phyloP scores from a whole-genome alignment of 2,329 filamentous ascomycete genomes.

The Aspergillus flavus region DNA sequence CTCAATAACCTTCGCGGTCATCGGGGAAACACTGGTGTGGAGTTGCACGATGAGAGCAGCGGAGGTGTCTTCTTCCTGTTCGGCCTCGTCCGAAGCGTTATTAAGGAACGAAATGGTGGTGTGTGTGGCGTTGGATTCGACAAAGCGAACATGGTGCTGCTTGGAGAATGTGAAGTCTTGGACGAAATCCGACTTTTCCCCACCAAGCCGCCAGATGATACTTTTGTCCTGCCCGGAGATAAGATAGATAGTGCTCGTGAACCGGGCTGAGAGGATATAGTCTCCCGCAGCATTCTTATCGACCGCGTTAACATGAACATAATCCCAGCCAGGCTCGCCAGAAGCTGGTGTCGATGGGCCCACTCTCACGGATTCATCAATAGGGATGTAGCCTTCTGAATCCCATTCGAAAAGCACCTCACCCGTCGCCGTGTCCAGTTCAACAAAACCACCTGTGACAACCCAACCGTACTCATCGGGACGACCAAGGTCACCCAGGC shows the following conservation, averaged over 20 bases:
- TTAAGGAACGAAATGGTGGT: constrained; percentile 38
- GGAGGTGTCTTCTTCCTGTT: constrained; percentile 30
- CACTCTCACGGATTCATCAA: constrained; percentile 4
- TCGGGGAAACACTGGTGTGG: constrained; percentile 28
- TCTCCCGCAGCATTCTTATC: constrained; percentile 45
- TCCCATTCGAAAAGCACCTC: constrained; percentile 42
- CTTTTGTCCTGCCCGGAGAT: constrained; percentile 40
- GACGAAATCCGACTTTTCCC: constrained; percentile 33
- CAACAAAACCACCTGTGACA: constrained; percentile 40
- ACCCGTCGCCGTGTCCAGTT: constrained; percentile 40
- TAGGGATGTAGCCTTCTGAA: constrained; percentile 34
- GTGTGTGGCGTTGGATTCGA: constrained; percentile 33
- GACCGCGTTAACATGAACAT: constrained; percentile 44
- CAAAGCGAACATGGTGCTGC: constrained; percentile 42
- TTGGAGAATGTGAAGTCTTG: constrained; percentile 40
- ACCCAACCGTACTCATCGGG: constrained; percentile 36
- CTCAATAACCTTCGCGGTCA: constrained; percentile 33
- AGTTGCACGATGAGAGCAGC: constrained; percentile 36
- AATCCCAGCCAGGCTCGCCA: constrained; percentile 33
- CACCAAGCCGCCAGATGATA: constrained; percentile 45
- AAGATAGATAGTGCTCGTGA: constrained; percentile 42
- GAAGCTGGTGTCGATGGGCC: not conserved
- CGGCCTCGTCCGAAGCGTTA: constrained; percentile 37
- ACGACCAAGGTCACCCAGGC: constrained; percentile 34
- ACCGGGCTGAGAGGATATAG: constrained; percentile 44